These are phyloP conservation scores for Ganoderma boninense DNA, from an alignment of 1,284 basidiomycete genomes.

Conservation along the genomic window DNA sequence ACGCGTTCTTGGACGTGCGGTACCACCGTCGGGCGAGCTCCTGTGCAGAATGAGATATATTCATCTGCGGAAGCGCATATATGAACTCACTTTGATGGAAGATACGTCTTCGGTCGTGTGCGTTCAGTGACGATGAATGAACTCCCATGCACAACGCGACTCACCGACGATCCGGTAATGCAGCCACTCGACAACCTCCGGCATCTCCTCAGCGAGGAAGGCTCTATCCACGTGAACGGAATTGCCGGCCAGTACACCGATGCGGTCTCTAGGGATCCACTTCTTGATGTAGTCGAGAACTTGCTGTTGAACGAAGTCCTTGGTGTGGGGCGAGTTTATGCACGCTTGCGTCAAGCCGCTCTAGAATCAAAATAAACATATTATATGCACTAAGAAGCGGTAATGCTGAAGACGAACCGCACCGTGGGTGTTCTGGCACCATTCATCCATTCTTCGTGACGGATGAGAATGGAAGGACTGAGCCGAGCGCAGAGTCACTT, in stretches of 20 bases:
- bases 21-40: conserved; percentile 83
- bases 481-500: conserved; percentile 33
- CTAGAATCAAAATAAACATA: conserved; percentile 44
- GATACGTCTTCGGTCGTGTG: conserved; percentile 68
- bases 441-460: conserved; percentile 70
- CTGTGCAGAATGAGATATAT: conserved; percentile 49
- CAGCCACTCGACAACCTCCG: conserved; percentile 75
- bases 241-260: conserved; percentile 81
- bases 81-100: conserved; percentile 70
- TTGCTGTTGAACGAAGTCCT: conserved; percentile 59
- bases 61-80: no score
- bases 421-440: conserved; percentile 80
- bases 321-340: conserved; percentile 65
- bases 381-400: not conserved
- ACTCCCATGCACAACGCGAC: conserved; percentile 14
- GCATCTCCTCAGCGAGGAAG: conserved; percentile 82
- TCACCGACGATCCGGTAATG: conserved; percentile 66
- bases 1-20: conserved; percentile 42
- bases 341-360: conserved; percentile 79
- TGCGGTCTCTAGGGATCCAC: conserved; percentile 70
- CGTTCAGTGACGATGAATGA: not conserved
- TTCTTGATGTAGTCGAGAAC: conserved; percentile 76
- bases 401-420: conserved; percentile 50
- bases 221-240: conserved; percentile 81
- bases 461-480: conserved; percentile 1